A percentile compares a stretch with the other conserved stretches of the same genome.
Evolutionary conservation across 768 basidiomycete species (phyloP).

Genomic region (Mycena pura): DNA sequence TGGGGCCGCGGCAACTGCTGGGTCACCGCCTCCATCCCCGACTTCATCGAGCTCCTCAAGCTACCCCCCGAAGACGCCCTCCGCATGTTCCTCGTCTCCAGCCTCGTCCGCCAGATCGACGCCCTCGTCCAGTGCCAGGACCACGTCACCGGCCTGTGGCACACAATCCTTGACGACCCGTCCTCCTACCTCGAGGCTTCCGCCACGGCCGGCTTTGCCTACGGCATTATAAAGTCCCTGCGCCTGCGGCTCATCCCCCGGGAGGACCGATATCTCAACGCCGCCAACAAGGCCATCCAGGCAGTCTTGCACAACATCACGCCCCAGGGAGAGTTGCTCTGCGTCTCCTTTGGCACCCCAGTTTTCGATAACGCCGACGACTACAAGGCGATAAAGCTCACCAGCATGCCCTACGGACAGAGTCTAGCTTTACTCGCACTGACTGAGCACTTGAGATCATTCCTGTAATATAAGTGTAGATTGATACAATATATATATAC

Average conservation of each 20-base stretch:
- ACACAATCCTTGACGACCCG: conserved; percentile 59
- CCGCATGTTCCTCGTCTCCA: conserved; percentile 47
- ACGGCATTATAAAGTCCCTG: conserved; percentile 52
- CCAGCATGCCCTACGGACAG: conserved; percentile 65
- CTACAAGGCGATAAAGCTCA: conserved; percentile 58
- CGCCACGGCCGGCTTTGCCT: conserved; percentile 55
- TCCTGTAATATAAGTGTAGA: conserved; percentile 35
- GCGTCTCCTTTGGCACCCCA: conserved; percentile 60
- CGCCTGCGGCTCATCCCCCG: conserved; percentile 50
- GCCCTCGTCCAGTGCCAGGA: conserved; percentile 55
- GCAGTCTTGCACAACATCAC: conserved; percentile 53
- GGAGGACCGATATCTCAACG: conserved; percentile 44
- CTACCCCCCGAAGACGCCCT: conserved; percentile 50
- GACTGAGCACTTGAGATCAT: conserved; percentile 53
- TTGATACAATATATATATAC: no score
- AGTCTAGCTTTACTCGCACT: conserved; percentile 56
- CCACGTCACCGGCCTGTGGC: conserved; percentile 54
- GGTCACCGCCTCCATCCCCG: conserved; percentile 53
- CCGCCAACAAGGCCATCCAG: conserved; percentile 47
- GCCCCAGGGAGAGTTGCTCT: conserved; percentile 50
- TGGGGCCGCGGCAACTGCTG: conserved; percentile 68
- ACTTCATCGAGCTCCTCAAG: conserved; percentile 54
- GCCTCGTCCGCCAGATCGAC: conserved; percentile 53
- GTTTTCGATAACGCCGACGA: conserved; percentile 55
- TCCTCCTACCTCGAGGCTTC: conserved; percentile 59